Evolutionary conservation across 176 grass and related monocot species (phyloP), one percentile per base, ranked within the genome.

Genomic region (Lolium rigidum): DNA sequence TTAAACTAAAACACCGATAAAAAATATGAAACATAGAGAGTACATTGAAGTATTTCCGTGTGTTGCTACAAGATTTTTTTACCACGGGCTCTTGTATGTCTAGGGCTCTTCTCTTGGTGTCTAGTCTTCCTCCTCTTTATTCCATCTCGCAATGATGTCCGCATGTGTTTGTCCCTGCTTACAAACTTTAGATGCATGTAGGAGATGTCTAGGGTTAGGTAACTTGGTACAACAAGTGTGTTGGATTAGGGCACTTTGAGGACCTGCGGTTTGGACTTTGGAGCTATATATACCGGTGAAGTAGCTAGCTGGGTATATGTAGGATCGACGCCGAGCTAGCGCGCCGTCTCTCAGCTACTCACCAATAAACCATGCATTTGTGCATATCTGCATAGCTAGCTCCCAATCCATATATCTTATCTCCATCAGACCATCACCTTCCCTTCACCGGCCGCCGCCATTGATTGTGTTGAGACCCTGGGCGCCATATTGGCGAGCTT

Each of bases 91-190:
- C 62, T 16, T 35, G 62, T 22, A 60, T 78, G 37, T 58, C 76
- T 41, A 78, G 76, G 76, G 38, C 14, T 79, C 61, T 79, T 14
- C 62, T 50, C 37, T 65, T 81, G 79, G 79, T 37, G 79, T 15
- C 61, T 79, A 63, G 81, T 51, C 74, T 16, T 24, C 44, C 44
- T 10, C 43, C 43, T 65, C 44, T 84, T 83, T 88, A 79, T 84
- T 80, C 66, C 81, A 25, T 83, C 21, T 46, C 16, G 68, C 18
- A 59, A 74, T 72, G 75, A 84, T 89, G 81, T 46, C 54, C 25
- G 64, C 52, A 51, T 71, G 10, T 38, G 58, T 24, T 86, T 62
- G 66, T 63, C 84, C 35, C 1, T 60, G 77, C 25, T 44, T 9
- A 22, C 44, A 39, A 66, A 38, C 39, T 26, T 68, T 68, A 24